A percentile compares a stretch with the other conserved stretches of the same genome.
phyloP scores from a whole-genome alignment of 345 rosid species.

The Salix viminalis region DNA sequence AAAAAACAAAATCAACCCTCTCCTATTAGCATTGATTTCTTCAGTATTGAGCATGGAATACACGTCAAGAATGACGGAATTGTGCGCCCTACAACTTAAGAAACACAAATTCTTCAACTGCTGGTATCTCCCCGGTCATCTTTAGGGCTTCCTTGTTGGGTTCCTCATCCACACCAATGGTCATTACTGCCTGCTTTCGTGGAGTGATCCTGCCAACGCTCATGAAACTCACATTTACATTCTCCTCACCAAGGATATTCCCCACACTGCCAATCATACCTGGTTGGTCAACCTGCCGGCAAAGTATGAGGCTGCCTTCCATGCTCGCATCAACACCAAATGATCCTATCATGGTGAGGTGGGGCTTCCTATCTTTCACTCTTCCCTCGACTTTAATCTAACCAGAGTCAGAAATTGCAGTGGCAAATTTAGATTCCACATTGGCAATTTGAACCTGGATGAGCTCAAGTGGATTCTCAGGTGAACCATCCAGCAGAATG shows the following conservation, averaged over 20 bases:
- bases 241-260: slow-evolving; percentile 22
- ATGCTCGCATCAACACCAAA: slow-evolving; percentile 24
- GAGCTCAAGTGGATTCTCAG: slow-evolving; percentile 15
- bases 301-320: slow-evolving; percentile 24
- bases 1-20: background rate
- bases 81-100: slow-evolving; percentile 13
- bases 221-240: slow-evolving; percentile 29
- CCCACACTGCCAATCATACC: slow-evolving; percentile 26
- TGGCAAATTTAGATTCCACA: slow-evolving; percentile 23
- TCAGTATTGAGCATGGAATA: background rate
- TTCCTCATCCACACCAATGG: slow-evolving; percentile 26
- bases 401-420: slow-evolving; percentile 22
- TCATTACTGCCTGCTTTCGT: slow-evolving; percentile 22
- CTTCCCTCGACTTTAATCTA: slow-evolving; percentile 26
- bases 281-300: slow-evolving; percentile 25
- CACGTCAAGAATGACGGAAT: background rate
- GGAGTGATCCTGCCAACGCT: slow-evolving; percentile 24
- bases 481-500: slow-evolving; percentile 22
- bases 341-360: slow-evolving; percentile 22
- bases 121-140: slow-evolving; percentile 11
- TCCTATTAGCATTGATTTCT: background rate
- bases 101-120: slow-evolving; percentile 22
- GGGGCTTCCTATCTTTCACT: slow-evolving; percentile 21
- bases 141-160: slow-evolving; percentile 16
- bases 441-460: slow-evolving; percentile 26